Percentiles rank a stretch among this genome's conserved stretches.
phyloP scores from a whole-genome alignment of 2,329 filamentous ascomycete species.

The Ophiostoma himal-ulmi region DNA sequence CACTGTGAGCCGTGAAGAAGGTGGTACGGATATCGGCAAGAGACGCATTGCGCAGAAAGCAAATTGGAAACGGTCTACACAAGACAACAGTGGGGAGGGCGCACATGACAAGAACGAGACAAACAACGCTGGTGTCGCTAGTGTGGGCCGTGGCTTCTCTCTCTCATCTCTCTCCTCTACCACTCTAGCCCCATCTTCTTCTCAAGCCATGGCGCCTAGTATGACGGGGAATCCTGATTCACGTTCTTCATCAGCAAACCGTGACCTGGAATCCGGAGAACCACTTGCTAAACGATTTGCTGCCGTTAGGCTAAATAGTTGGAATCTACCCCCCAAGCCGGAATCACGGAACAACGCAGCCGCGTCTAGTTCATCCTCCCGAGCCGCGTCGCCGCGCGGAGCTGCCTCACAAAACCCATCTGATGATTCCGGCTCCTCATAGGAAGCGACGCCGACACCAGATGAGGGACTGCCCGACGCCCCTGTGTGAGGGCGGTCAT shows the following conservation, averaged over 20 bases:
- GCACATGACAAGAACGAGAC: background rate
- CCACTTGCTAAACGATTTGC: conserved; percentile 61
- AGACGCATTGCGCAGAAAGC: conserved; percentile 14
- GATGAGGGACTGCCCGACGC: background rate
- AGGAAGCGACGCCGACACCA: background rate
- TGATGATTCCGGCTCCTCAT: background rate
- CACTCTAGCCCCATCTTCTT: conserved; percentile 8
- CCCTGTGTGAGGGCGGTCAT: background rate
- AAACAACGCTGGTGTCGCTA: background rate
- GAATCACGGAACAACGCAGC: background rate
- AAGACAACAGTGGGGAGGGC: conserved; percentile 10
- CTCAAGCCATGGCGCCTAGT: background rate
- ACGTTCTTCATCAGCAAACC: conserved; percentile 30
- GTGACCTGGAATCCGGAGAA: conserved; percentile 38
- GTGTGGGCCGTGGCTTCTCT: background rate
- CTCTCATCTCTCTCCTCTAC: conserved; percentile 11
- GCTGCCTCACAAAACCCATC: background rate
- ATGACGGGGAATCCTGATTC: conserved; percentile 23
- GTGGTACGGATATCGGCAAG: conserved; percentile 5
- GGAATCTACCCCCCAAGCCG: conserved; percentile 2
- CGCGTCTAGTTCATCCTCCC: background rate
- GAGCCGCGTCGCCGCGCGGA: background rate
- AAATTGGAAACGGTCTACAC: conserved; percentile 3
- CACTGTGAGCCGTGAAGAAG: conserved; percentile 9
- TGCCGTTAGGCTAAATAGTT: conserved; percentile 56